Evolutionary conservation across 495 filamentous ascomycete genomes (phyloP), one percentile per base, ranked within the genome.

Genomic region (Lophiostoma macrostomum): DNA sequence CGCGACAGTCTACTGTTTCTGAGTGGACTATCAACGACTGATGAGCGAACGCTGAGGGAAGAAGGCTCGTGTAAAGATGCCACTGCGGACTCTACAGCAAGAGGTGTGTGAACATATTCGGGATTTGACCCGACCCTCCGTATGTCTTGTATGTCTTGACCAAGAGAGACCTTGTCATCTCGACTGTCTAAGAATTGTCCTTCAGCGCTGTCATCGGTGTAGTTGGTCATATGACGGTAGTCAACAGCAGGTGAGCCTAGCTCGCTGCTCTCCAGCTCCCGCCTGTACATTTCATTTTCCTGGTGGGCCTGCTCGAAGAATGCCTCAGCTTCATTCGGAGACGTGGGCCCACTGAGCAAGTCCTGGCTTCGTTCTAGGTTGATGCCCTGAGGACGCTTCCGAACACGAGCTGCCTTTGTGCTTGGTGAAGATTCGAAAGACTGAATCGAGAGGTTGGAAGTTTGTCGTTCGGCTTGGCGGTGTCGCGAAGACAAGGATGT

Each of bases 11-110:
- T 25, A 20, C 27, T 48, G 31, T 45, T 58, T 38, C 55, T 63
- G 1, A 56, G 14, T 4, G 55, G 60, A 25, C 58, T 62, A 4
- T 49, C n/a, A n/a, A n/a, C 47, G 0, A 61, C 30, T 18, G 59
- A 59, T 13, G 73, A 84, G 8, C 71, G 72, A 1, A 68, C 65
- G 2, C 78, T 85, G 13, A 89, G 37, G n/a, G 83, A 75, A 2
- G 90, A 91, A 7, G 84, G 85, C 28, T 94, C 87, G 38, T 89
- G 79, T 7, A 96, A 74, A 6, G 89, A 94, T 10, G 90, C 91
- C 28, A 95, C 90, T 19, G 84, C 85, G 27, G 90, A 95, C 67
- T 95, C 89, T 4, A 91, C 84, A 5, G 76, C 85, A n/a, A 77
- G 50, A 3, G 83, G 84, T 5, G 76, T 79, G 41, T 87, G 82